Percentiles rank a stretch among this genome's conserved stretches.
Evolutionary conservation across 352 stramenopile genomes (phyloP).

Genomic region (Phytophthora sojae): DNA sequence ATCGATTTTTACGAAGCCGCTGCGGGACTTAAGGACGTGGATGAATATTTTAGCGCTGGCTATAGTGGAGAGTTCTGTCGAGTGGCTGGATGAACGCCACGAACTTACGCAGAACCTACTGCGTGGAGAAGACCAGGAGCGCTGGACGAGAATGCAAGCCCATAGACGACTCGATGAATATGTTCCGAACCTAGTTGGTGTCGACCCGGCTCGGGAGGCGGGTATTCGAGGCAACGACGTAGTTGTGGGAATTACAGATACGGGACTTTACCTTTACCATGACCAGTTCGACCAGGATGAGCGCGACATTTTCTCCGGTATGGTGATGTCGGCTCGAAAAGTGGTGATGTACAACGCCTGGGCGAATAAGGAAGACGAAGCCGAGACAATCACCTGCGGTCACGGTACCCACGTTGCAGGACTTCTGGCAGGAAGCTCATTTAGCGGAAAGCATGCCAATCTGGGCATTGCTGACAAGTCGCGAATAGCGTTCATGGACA

Average conservation of each 20-base stretch:
- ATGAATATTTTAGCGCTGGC: conserved; percentile 59
- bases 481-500: conserved; percentile 93
- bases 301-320: conserved; percentile 53
- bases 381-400: conserved; percentile 73
- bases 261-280: conserved; percentile 82
- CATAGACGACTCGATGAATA: conserved; percentile 70
- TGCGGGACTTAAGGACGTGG: conserved; percentile 68
- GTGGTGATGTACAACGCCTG: conserved; percentile 85
- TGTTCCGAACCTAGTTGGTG: conserved; percentile 65
- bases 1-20: conserved; percentile 60
- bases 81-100: conserved; percentile 66
- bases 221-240: conserved; percentile 79
- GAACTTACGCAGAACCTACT: conserved; percentile 47
- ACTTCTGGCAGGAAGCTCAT: conserved; percentile 80
- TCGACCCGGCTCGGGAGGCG: conserved; percentile 60
- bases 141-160: conserved; percentile 34
- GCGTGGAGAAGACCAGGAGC: conserved; percentile 32
- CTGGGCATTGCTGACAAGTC: conserved; percentile 79
- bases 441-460: conserved; percentile 56
- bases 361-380: conserved; percentile 73
- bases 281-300: conserved; percentile 83
- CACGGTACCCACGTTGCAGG: conserved; percentile 92
- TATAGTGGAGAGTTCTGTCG: conserved; percentile 57
- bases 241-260: conserved; percentile 85
- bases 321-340: conserved; percentile 62